phyloP scores from a whole-genome alignment of 257 asterid genomes.

The Ilex aquifolium region DNA sequence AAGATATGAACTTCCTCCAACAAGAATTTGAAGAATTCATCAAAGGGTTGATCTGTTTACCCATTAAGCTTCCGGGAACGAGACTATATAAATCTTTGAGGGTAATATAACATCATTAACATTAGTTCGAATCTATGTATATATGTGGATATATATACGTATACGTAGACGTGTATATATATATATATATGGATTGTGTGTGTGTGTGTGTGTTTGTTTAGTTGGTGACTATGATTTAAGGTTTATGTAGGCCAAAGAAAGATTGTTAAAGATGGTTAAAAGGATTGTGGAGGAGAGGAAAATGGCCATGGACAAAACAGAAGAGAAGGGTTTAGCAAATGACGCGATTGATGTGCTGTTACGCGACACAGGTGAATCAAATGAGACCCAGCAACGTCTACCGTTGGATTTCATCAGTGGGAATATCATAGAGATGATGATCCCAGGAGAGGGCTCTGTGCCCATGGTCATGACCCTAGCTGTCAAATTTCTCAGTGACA shows the following conservation, averaged over 20 bases:
- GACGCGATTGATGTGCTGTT: constrained; percentile 71
- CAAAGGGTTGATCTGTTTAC: constrained; percentile 87
- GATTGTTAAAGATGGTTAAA: constrained; percentile 48
- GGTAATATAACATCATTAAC: constrained; percentile 31
- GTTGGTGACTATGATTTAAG: background rate
- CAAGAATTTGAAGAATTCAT: constrained; percentile 72
- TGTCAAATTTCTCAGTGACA: constrained; percentile 67
- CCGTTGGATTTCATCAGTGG: constrained; percentile 57
- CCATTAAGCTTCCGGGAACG: constrained; percentile 90
- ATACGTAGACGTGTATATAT: too few relatives aligned
- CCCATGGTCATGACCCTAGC: constrained; percentile 86
- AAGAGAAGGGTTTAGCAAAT: constrained; percentile 18
- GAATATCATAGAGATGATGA: constrained; percentile 89
- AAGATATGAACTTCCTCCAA: constrained; percentile 61
- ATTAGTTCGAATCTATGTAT: background rate
- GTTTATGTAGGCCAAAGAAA: constrained; percentile 59
- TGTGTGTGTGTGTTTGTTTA: background rate
- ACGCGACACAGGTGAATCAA: constrained; percentile 43
- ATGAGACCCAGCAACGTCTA: constrained; percentile 34
- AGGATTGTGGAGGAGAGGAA: constrained; percentile 51
- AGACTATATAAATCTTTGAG: constrained; percentile 69
- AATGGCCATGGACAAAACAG: constrained; percentile 23
- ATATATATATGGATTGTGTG: background rate
- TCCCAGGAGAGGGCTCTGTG: constrained; percentile 90
- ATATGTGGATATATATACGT: too few relatives aligned